Conservation (phyloP, 768 basidiomycete genomes). For the Mycena belliarum region DNA sequence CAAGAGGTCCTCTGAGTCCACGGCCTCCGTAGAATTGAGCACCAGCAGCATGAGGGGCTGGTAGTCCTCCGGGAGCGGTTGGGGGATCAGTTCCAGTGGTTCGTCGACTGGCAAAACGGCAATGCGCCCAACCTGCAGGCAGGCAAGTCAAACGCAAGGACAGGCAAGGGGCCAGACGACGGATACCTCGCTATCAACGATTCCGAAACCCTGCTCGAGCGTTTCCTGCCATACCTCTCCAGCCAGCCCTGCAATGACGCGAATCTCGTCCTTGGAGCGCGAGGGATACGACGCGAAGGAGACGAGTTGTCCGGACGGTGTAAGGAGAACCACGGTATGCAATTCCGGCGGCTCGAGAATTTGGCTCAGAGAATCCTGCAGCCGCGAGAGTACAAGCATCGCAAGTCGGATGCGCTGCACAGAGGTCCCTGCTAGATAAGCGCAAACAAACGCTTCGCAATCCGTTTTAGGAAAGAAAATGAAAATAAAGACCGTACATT, state of each 20-base stretch:
- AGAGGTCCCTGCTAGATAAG: neutral
- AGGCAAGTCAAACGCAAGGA: neutral
- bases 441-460: neutral
- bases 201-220: conserved; percentile 60
- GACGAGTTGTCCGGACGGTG: conserved; percentile 73
- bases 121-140: conserved; percentile 63
- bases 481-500: too few relatives aligned
- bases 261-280: conserved; percentile 70
- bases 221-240: conserved; percentile 82
- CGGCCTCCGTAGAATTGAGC: conserved; percentile 57
- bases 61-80: conserved; percentile 32
- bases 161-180: conserved; percentile 15
- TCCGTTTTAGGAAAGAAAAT: neutral
- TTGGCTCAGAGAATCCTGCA: conserved; percentile 67
- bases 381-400: conserved; percentile 72
- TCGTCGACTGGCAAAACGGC: conserved; percentile 67
- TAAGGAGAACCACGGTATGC: conserved; percentile 73
- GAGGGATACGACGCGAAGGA: conserved; percentile 59
- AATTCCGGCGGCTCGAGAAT: conserved; percentile 58
- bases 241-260: conserved; percentile 70
- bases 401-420: too few relatives aligned
- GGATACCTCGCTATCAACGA: conserved; percentile 78
- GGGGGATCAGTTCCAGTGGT: conserved; percentile 18
- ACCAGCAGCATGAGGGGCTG: conserved; percentile 71
- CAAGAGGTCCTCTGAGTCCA: conserved; percentile 69